Conservation (phyloP, 2,329 filamentous ascomycete species). For the Cercospora sojina region DNA sequence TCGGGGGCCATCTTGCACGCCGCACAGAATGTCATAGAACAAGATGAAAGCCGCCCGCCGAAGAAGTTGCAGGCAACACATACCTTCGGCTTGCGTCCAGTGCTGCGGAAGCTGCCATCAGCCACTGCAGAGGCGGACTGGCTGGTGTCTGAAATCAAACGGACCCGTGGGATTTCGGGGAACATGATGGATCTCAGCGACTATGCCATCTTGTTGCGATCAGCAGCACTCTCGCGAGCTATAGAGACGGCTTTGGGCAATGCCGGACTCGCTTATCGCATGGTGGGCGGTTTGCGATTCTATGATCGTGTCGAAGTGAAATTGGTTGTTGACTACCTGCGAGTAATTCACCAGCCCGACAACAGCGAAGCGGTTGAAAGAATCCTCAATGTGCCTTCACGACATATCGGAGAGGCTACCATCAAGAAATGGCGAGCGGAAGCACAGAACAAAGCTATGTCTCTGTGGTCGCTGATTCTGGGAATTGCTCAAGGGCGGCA, state of each 20-base stretch:
- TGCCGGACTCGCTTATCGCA: conserved; percentile 80
- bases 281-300: conserved; percentile 89
- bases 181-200: conserved; percentile 71
- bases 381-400: conserved; percentile 79
- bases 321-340: conserved; percentile 80
- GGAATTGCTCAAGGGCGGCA: conserved; percentile 54
- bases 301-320: conserved; percentile 91
- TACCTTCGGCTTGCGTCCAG: conserved; percentile 73
- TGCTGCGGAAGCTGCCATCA: conserved; percentile 71
- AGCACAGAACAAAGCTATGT: conserved; percentile 66
- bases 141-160: conserved; percentile 80
- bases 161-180: conserved; percentile 69
- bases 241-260: conserved; percentile 81
- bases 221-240: conserved; percentile 76
- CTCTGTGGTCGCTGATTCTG: conserved; percentile 75
- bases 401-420: conserved; percentile 77
- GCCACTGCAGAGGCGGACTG: conserved; percentile 76
- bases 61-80: conserved; percentile 81
- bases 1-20: conserved; percentile 78
- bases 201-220: conserved; percentile 83
- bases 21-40: conserved; percentile 83
- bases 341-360: conserved; percentile 77
- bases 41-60: conserved; percentile 75
- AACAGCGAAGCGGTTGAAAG: conserved; percentile 83
- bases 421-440: conserved; percentile 72